Percentiles rank a stretch among this genome's conserved stretches.
phyloP scores from a whole-genome alignment of 805 yeast genomes.

The Saccharomycopsis sp. region DNA sequence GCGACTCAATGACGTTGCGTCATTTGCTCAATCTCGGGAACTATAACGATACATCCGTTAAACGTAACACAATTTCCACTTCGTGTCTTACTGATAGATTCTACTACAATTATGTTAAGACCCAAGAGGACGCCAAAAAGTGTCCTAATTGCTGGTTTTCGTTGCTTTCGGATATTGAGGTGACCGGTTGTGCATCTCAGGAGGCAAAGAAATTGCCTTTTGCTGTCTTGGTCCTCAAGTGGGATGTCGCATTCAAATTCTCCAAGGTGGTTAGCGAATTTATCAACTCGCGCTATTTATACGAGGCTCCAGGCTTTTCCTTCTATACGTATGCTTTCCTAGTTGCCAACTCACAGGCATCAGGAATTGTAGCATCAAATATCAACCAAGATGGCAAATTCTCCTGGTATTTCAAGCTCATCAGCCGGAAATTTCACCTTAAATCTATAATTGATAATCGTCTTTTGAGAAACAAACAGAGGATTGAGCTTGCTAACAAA shows the following conservation, averaged over 20 bases:
- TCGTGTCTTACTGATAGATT: background rate
- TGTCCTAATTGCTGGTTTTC: constrained; percentile 8
- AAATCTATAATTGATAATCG: constrained; percentile 14
- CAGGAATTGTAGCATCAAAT: background rate
- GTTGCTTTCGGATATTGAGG: background rate
- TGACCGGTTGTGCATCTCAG: background rate
- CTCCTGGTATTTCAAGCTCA: constrained; percentile 14
- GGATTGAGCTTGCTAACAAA: constrained; percentile 9
- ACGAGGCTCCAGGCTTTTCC: constrained; percentile 9
- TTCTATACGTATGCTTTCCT: background rate
- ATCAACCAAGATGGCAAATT: background rate
- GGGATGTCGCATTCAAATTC: constrained; percentile 8
- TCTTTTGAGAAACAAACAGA: constrained; percentile 6
- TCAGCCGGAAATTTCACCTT: constrained; percentile 12
- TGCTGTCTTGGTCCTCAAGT: constrained; percentile 6
- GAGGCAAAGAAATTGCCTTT: background rate
- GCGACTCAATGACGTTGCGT: background rate
- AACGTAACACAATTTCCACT: background rate
- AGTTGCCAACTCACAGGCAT: background rate
- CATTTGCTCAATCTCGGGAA: background rate
- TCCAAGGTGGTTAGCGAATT: background rate
- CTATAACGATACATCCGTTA: too few species aligned
- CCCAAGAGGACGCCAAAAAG: background rate
- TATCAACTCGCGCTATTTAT: constrained; percentile 13
- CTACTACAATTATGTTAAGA: background rate